Conservation (phyloP, 164 flowering plant genomes). For the Magnolia kwangsiensis region DNA sequence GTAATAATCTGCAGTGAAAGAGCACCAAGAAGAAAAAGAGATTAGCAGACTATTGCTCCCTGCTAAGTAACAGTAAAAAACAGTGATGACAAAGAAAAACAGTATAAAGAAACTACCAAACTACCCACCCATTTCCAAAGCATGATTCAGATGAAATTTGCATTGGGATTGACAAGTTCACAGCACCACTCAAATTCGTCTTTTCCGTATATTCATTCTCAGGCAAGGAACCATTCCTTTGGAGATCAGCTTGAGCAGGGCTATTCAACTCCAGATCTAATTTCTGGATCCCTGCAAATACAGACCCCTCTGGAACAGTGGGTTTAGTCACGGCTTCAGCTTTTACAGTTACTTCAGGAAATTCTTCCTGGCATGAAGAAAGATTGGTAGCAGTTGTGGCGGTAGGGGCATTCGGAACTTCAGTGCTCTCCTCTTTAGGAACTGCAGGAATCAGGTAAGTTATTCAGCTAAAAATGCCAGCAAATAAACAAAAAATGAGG, state of each 20-base stretch:
- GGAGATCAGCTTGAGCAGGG: slow-evolving; percentile 15
- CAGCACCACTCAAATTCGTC: slow-evolving; percentile 3
- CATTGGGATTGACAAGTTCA: background rate
- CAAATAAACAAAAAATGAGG: background rate
- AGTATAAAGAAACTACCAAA: slow-evolving; percentile 1
- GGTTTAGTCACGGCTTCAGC: slow-evolving; percentile 15
- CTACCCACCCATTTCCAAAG: slow-evolving; percentile 15
- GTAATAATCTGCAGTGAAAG: slow-evolving; percentile 19
- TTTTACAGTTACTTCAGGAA: slow-evolving; percentile 20
- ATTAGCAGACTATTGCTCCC: background rate
- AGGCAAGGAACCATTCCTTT: slow-evolving; percentile 7
- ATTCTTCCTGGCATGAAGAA: slow-evolving; percentile 15
- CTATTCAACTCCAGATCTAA: slow-evolving; percentile 9
- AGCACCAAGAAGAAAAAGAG: background rate
- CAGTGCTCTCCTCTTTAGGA: slow-evolving; percentile 19
- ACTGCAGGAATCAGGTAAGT: slow-evolving; percentile 27
- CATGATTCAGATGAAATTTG: slow-evolving; percentile 13
- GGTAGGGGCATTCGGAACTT: slow-evolving; percentile 9
- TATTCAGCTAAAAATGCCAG: background rate
- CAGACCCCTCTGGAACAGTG: slow-evolving; percentile 13
- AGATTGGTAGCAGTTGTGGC: slow-evolving; percentile 15
- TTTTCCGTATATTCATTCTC: slow-evolving; percentile 13
- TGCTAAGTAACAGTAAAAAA: background rate
- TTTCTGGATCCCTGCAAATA: slow-evolving; percentile 4
- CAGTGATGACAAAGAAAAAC: background rate